Evolutionary conservation across 305 asterid species (phyloP).

Genomic region (Caryopteris hybrid): DNA sequence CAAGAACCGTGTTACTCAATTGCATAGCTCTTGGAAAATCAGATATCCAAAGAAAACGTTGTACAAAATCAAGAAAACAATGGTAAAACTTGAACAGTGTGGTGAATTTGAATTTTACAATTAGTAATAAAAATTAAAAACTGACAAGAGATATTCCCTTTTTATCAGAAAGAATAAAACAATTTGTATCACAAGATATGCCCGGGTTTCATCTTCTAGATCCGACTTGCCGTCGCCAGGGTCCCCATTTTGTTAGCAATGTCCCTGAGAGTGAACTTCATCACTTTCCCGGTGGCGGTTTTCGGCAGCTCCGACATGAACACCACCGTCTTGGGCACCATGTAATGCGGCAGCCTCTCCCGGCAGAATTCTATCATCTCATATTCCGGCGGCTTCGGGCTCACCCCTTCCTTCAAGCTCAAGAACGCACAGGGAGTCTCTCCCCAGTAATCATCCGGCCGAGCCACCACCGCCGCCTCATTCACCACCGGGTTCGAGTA

Average conservation of each 20-base stretch:
- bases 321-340: constrained; percentile 73
- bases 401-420: constrained; percentile 41
- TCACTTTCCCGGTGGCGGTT: constrained; percentile 62
- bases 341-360: constrained; percentile 56
- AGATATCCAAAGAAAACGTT: too few species aligned
- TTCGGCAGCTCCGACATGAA: constrained; percentile 62
- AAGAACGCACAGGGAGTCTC: constrained; percentile 69
- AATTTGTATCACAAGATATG: not conserved
- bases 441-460: constrained; percentile 67
- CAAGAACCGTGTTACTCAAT: too few species aligned
- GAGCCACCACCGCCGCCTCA: constrained; percentile 77
- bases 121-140: too few species aligned
- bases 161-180: not conserved
- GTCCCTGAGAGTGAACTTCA: constrained; percentile 46
- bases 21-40: too few species aligned
- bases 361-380: constrained; percentile 53
- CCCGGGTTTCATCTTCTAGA: not conserved
- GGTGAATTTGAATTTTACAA: too few species aligned
- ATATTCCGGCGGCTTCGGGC: constrained; percentile 30
- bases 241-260: constrained; percentile 46
- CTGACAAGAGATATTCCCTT: too few species aligned
- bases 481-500: constrained; percentile 51
- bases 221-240: constrained; percentile 34
- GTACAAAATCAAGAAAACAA: too few species aligned
- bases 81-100: too few species aligned